Evolutionary conservation across 352 stramenopile genomes (phyloP).

Genomic region (Phytopythium oedochilum): DNA sequence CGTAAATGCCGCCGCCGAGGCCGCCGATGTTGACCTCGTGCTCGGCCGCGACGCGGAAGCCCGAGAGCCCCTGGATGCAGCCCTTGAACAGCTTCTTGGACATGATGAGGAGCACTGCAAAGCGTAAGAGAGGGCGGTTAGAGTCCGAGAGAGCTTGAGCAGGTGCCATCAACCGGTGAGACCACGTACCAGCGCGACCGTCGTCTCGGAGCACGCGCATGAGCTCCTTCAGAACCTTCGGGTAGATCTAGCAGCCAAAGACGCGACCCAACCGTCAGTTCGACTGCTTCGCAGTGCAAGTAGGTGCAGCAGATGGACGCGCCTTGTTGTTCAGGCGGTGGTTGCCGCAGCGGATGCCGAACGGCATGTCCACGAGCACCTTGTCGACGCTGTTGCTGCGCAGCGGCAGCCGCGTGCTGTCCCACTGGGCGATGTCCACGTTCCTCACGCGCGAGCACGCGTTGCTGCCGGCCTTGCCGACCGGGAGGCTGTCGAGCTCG

Average conservation of each 20-base stretch:
- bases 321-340: conserved; percentile 68
- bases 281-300: background rate
- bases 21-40: conserved; percentile 77
- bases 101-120: conserved; percentile 64
- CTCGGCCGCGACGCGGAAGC: conserved; percentile 30
- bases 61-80: conserved; percentile 32
- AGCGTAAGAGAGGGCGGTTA: background rate
- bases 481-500: conserved; percentile 50
- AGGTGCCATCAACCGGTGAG: conserved; percentile 5
- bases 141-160: background rate
- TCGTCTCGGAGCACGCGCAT: conserved; percentile 49
- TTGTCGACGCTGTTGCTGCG: conserved; percentile 49
- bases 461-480: conserved; percentile 54
- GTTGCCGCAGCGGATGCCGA: conserved; percentile 70
- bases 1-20: conserved; percentile 52
- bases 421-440: conserved; percentile 62
- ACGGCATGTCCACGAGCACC: conserved; percentile 76
- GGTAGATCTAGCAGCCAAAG: conserved; percentile 50
- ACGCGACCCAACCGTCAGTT: background rate
- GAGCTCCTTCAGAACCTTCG: conserved; percentile 70
- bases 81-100: conserved; percentile 75
- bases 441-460: conserved; percentile 20
- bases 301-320: background rate
- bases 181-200: conserved; percentile 34
- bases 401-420: conserved; percentile 53